Evolutionary conservation across 2,329 filamentous ascomycete species (phyloP).

Genomic region (Epichloe gansuensis): DNA sequence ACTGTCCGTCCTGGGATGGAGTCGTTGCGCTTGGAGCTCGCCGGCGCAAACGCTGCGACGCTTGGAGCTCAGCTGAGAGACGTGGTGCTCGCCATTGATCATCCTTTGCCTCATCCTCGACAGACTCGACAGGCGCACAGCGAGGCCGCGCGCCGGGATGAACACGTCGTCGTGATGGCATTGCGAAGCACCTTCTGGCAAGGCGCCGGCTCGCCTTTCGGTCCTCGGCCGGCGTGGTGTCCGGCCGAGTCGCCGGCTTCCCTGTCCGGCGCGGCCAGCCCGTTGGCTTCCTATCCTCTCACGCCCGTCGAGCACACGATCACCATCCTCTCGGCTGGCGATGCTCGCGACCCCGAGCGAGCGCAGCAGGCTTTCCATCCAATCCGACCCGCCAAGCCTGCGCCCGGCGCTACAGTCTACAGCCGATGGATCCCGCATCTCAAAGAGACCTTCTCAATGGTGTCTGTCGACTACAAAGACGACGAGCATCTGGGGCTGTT

Average conservation of each 20-base stretch:
- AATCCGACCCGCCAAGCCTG: slow-evolving; percentile 54
- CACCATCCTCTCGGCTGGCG: slow-evolving; percentile 25
- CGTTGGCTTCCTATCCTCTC: slow-evolving; percentile 34
- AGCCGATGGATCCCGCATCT: slow-evolving; percentile 65
- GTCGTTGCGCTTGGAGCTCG: slow-evolving; percentile 34
- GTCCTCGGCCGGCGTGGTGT: slow-evolving; percentile 50
- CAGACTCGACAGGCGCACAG: slow-evolving; percentile 15
- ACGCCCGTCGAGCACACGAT: slow-evolving; percentile 36
- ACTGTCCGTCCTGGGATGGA: slow-evolving; percentile 37
- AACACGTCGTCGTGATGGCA: slow-evolving; percentile 28
- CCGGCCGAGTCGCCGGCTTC: slow-evolving; percentile 30
- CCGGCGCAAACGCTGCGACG: slow-evolving; percentile 23
- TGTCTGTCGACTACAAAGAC: slow-evolving; percentile 53
- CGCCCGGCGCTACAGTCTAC: slow-evolving; percentile 55
- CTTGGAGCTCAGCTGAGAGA: slow-evolving; percentile 30
- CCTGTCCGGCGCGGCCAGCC: slow-evolving; percentile 19
- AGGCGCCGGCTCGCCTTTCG: slow-evolving; percentile 55
- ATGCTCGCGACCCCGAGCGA: slow-evolving; percentile 28
- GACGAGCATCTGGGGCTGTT: slow-evolving; percentile 53
- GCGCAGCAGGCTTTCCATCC: slow-evolving; percentile 52
- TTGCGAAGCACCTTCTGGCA: slow-evolving; percentile 55
- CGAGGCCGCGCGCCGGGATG: slow-evolving; percentile 13
- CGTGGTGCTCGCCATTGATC: slow-evolving; percentile 36
- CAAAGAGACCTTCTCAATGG: slow-evolving; percentile 60
- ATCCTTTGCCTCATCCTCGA: slow-evolving; percentile 24